These are phyloP conservation scores for Schoenoplectus triqueter DNA, from an alignment of 202 grass and related monocot genomes.

Conservation along the genomic window DNA sequence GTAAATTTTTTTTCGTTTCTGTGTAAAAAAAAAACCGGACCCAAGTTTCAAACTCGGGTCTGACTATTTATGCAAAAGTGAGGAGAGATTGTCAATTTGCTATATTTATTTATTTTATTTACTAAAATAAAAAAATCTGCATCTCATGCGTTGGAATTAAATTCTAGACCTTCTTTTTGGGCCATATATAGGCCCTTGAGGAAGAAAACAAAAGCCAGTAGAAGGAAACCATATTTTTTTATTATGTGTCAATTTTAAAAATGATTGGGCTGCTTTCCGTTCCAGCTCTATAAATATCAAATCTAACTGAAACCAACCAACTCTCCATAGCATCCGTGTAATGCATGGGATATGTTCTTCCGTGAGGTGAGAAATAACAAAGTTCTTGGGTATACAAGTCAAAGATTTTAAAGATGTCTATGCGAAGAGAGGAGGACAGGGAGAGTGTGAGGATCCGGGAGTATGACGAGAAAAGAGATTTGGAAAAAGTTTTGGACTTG, in stretches of 20 bases:
- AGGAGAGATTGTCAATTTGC: too few relatives aligned
- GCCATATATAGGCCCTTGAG: not conserved
- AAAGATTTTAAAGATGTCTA: slow-evolving; percentile 12
- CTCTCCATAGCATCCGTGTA: not conserved
- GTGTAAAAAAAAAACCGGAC: too few relatives aligned
- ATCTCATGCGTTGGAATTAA: not conserved
- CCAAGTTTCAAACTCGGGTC: too few relatives aligned
- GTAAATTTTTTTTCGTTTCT: too few relatives aligned
- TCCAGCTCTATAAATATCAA: slow-evolving; percentile 36
- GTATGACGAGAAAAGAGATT: slow-evolving; percentile 38
- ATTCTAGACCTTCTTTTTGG: slow-evolving; percentile 27
- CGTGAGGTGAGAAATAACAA: not conserved
- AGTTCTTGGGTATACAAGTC: not conserved
- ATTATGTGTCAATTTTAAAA: slow-evolving; percentile 35
- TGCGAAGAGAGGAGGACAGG: not conserved
- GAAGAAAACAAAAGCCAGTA: slow-evolving; percentile 22
- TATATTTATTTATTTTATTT: too few relatives aligned
- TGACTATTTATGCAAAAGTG: too few relatives aligned
- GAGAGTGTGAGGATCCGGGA: slow-evolving; percentile 35
- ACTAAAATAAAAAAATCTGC: too few relatives aligned
- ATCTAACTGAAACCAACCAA: slow-evolving; percentile 32
- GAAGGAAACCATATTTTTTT: slow-evolving; percentile 6
- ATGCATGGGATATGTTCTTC: not conserved
- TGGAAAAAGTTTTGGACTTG: slow-evolving; percentile 34
- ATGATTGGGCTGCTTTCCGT: slow-evolving; percentile 30